phyloP scores from a whole-genome alignment of 73 alveolate species.

The Effrenium voratum region DNA sequence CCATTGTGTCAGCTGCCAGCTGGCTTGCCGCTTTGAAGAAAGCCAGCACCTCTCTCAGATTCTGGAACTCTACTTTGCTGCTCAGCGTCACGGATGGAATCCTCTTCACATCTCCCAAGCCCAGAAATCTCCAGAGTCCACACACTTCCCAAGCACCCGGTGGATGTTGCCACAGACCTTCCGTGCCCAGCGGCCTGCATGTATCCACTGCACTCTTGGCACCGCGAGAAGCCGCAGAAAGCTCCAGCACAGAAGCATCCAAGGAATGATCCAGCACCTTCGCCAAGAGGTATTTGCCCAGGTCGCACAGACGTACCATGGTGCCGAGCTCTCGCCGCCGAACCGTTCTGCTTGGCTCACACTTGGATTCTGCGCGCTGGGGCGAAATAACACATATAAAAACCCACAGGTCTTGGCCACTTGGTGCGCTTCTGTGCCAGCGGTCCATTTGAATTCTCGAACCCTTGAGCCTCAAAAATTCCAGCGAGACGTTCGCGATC shows the following conservation, averaged over 20 bases:
- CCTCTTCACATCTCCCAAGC: slow-evolving; percentile 31
- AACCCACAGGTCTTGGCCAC: too few relatives aligned
- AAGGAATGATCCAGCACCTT: background rate
- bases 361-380: too few relatives aligned
- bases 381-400: too few relatives aligned
- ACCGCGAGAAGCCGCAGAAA: background rate
- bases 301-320: slow-evolving; percentile 27
- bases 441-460: too few relatives aligned
- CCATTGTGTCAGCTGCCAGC: slow-evolving; percentile 28
- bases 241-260: slow-evolving; percentile 1
- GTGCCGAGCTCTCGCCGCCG: too few relatives aligned
- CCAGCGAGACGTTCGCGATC: too few relatives aligned
- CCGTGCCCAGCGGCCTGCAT: background rate
- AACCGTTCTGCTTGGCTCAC: too few relatives aligned
- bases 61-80: background rate
- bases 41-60: background rate
- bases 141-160: slow-evolving; percentile 14
- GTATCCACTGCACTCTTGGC: slow-evolving; percentile 22
- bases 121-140: slow-evolving; percentile 44
- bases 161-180: slow-evolving; percentile 35
- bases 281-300: slow-evolving; percentile 8
- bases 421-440: too few relatives aligned
- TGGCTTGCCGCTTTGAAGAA: slow-evolving; percentile 28
- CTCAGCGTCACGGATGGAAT: slow-evolving; percentile 9
- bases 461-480: too few relatives aligned